These are phyloP conservation scores for Epichloe hybrida DNA, from an alignment of 2,329 filamentous ascomycete genomes.

Conservation along the genomic window DNA sequence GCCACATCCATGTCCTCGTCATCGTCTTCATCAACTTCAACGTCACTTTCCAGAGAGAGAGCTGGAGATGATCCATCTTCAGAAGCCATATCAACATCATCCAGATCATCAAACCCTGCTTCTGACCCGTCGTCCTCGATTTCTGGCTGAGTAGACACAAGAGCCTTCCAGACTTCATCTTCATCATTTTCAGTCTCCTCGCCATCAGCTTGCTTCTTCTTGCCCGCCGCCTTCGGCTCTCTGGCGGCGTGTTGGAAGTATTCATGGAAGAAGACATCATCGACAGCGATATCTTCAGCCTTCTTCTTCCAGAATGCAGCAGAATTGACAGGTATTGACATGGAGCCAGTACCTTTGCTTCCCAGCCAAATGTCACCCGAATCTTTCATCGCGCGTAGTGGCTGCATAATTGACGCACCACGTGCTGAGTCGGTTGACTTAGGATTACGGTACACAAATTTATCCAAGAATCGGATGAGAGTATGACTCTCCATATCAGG, in stretches of 20 bases:
- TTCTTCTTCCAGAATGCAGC: slow-evolving; percentile 87
- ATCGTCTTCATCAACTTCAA: slow-evolving; percentile 26
- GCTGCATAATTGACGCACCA: slow-evolving; percentile 93
- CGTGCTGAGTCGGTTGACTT: slow-evolving; percentile 56
- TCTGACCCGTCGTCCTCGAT: slow-evolving; percentile 35
- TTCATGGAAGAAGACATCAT: slow-evolving; percentile 96
- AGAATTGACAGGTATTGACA: slow-evolving; percentile 52
- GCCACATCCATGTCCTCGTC: slow-evolving; percentile 27
- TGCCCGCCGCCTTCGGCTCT: slow-evolving; percentile 35
- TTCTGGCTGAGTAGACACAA: slow-evolving; percentile 69
- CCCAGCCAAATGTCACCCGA: slow-evolving; percentile 43
- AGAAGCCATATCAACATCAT: slow-evolving; percentile 35
- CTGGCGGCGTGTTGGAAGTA: slow-evolving; percentile 76
- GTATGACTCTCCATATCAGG: slow-evolving; percentile 84
- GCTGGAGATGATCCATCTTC: slow-evolving; percentile 29
- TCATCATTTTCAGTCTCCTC: slow-evolving; percentile 43
- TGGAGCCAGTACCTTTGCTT: slow-evolving; percentile 30
- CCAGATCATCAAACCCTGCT: slow-evolving; percentile 34
- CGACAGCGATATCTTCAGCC: slow-evolving; percentile 70
- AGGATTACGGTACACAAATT: slow-evolving; percentile 94
- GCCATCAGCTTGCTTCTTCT: slow-evolving; percentile 37
- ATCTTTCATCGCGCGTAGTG: slow-evolving; percentile 44
- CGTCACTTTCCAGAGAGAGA: slow-evolving; percentile 29
- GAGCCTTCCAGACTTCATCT: slow-evolving; percentile 82
- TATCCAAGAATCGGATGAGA: slow-evolving; percentile 89